Conservation (phyloP, 2,329 filamentous ascomycete genomes). For the Talaromyces verruculosus region DNA sequence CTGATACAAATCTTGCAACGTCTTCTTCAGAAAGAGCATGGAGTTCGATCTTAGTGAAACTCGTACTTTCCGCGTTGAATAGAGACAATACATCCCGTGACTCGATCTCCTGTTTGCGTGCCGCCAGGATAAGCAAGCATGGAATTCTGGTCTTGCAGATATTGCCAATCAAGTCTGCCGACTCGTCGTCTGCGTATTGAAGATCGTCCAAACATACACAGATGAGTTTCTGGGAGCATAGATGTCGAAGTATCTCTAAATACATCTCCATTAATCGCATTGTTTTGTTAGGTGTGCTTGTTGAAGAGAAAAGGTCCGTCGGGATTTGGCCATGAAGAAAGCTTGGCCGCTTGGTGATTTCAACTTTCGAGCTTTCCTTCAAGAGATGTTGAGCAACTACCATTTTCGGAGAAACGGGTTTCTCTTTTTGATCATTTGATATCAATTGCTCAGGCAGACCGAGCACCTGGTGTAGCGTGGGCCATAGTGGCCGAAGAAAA, state of each 20-base stretch:
- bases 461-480: conserved; percentile 56
- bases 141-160: conserved; percentile 77
- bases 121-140: conserved; percentile 78
- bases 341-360: conserved; percentile 34
- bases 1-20: conserved; percentile 76
- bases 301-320: conserved; percentile 41
- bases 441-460: conserved; percentile 66
- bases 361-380: conserved; percentile 33
- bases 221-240: conserved; percentile 81
- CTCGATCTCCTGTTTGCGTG: conserved; percentile 65
- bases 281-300: conserved; percentile 45
- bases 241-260: conserved; percentile 77
- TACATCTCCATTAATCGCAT: conserved; percentile 85
- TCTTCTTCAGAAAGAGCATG: conserved; percentile 74
- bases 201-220: conserved; percentile 87
- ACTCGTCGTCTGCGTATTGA: conserved; percentile 87
- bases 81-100: conserved; percentile 44
- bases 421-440: conserved; percentile 40
- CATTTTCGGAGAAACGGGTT: conserved; percentile 32
- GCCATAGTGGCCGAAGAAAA: conserved; percentile 59
- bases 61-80: conserved; percentile 52
- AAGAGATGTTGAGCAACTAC: conserved; percentile 33
- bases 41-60: conserved; percentile 69
- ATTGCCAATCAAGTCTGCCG: conserved; percentile 75
- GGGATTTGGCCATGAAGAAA: conserved; percentile 40